Evolutionary conservation across 768 basidiomycete species (phyloP).

Genomic region (Mycena metata): DNA sequence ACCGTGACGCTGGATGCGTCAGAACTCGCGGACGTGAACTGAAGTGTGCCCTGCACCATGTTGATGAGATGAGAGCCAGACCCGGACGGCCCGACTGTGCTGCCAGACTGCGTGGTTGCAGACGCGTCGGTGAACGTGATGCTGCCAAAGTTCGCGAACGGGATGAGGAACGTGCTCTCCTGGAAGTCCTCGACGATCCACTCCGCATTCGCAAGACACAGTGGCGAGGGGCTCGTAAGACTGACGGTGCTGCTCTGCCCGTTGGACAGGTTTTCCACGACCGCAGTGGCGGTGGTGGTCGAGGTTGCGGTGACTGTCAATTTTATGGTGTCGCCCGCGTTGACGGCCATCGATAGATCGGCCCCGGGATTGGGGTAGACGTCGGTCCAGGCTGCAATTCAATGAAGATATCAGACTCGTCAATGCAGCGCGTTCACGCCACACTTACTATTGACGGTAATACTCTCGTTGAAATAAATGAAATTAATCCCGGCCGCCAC

Average conservation of each 20-base stretch:
- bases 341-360: background rate
- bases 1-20: too few species aligned
- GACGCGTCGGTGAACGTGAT: constrained; percentile 13
- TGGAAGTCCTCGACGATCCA: too few species aligned
- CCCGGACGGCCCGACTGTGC: constrained; percentile 10
- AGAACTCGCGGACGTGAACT: too few species aligned
- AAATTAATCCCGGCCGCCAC: too few species aligned
- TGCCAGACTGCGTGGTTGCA: constrained; percentile 14
- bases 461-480: background rate
- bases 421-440: too few species aligned
- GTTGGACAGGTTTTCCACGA: constrained; percentile 7
- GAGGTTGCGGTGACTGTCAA: background rate
- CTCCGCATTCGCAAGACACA: constrained; percentile 10
- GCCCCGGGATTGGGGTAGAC: background rate
- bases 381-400: constrained; percentile 13
- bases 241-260: constrained; percentile 3
- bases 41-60: too few species aligned
- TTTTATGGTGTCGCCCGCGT: constrained; percentile 18
- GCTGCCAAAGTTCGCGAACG: constrained; percentile 19
- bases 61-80: too few species aligned
- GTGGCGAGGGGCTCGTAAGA: constrained; percentile 1
- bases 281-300: background rate
- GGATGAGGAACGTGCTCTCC: too few species aligned
- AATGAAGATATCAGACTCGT: background rate
- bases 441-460: constrained; percentile 2